Conservation (phyloP, 2,329 filamentous ascomycete genomes). For the Ciborinia camelliae region DNA sequence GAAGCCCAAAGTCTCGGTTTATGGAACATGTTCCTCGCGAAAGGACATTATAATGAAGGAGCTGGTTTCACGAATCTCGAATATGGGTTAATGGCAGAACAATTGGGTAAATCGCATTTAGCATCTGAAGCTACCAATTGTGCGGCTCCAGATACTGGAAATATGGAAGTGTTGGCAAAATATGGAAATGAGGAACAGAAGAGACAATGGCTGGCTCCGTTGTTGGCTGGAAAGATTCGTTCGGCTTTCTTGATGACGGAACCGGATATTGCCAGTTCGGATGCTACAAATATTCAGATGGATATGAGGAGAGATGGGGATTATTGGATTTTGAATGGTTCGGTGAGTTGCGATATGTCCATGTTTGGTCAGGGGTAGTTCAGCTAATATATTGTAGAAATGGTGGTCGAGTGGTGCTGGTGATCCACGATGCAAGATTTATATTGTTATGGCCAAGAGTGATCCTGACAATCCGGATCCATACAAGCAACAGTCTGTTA, state of each 20-base stretch:
- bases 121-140: slow-evolving; percentile 90
- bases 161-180: slow-evolving; percentile 93
- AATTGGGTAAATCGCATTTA: slow-evolving; percentile 78
- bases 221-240: slow-evolving; percentile 80
- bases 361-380: background rate
- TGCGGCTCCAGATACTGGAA: slow-evolving; percentile 86
- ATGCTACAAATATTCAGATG: slow-evolving; percentile 90
- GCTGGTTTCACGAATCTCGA: slow-evolving; percentile 94
- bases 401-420: slow-evolving; percentile 98
- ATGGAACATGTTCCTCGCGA: slow-evolving; percentile 98
- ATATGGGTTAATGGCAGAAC: slow-evolving; percentile 97
- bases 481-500: slow-evolving; percentile 90
- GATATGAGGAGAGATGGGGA: slow-evolving; percentile 78
- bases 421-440: slow-evolving; percentile 86
- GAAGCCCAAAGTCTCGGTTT: slow-evolving; percentile 80
- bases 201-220: slow-evolving; percentile 73
- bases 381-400: slow-evolving; percentile 58
- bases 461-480: slow-evolving; percentile 70
- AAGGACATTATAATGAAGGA: slow-evolving; percentile 91
- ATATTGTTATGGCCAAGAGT: slow-evolving; percentile 95
- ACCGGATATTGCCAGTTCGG: slow-evolving; percentile 80
- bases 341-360: slow-evolving; percentile 47
- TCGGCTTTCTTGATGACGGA: slow-evolving; percentile 95
- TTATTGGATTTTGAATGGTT: slow-evolving; percentile 86
- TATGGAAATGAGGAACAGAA: slow-evolving; percentile 87